Evolutionary conservation across 495 filamentous ascomycete species (phyloP), one percentile per base, ranked within the genome.

Genomic region (Ascodesmis nigricans): DNA sequence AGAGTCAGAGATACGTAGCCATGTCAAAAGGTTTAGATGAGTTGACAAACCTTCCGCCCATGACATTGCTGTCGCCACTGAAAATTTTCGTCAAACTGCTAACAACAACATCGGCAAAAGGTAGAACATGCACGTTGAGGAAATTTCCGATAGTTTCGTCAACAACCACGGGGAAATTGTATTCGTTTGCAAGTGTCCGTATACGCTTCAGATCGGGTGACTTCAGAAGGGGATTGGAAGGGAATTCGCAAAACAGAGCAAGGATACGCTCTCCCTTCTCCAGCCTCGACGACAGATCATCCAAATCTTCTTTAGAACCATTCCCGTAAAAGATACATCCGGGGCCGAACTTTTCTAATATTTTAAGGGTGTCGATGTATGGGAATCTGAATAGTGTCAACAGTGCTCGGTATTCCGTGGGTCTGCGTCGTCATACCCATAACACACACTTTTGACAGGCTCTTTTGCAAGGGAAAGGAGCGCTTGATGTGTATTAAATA

Each of bases 121-220:
- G 78, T 2, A 97, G 65, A 2, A 95, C 78, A 50, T 93, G 75
- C 38, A 97, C 74, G 45, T 97, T 97, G 36, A 91, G 65, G 43
- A 93, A 91, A 35, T 84, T 97, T 43, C 87, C 83, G 32, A 97
- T 75, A 2, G 87, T 95, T 53, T 97, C 87, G 56, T 97, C 87
- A 14, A 92, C 68, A 21, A 95, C 77, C 5, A 95, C 73, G 5
- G 68, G 77, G 55, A 97, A 95, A 49, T 78, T 73, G 58, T 80
- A 87, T 33, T 63, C 64, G 47, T 91, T 73, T 5, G 83, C 84
- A 13, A 97, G 59, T 5, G 53, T 45, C 16, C 75, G 69, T 38
- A 97, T 91, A 9, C 83, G 72, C 30, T 55, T 56, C 11, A 97
- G 64, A 53, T 95, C 71, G 0, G 90, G 84, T 11, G 78, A 74